phyloP scores from a whole-genome alignment of 2,329 filamentous ascomycete species.

The Apiospora marii region DNA sequence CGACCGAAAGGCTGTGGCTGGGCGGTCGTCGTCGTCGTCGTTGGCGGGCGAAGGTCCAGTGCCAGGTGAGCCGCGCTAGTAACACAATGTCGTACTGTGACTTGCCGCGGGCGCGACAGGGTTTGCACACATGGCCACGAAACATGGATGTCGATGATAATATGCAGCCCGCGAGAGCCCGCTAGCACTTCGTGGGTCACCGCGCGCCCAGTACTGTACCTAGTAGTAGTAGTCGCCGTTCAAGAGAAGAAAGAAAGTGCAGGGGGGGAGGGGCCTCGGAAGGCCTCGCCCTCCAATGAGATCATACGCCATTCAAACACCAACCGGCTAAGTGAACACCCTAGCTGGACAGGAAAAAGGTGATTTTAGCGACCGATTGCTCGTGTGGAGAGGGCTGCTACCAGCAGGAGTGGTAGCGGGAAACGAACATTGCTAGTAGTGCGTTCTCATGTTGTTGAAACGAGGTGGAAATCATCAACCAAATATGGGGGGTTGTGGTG shows the following conservation, averaged over 20 bases:
- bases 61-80: not conserved
- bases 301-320: not conserved
- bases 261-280: too few relatives aligned
- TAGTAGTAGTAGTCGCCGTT: not conserved
- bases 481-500: not conserved
- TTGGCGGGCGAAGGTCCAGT: not conserved
- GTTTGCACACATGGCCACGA: conserved; percentile 3
- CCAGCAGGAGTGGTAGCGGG: not conserved
- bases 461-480: not conserved
- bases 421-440: not conserved
- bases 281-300: not conserved
- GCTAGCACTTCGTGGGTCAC: too few relatives aligned
- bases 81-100: conserved; percentile 10
- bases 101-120: conserved; percentile 9
- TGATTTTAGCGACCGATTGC: not conserved
- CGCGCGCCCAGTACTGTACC: too few relatives aligned
- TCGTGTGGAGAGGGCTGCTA: not conserved
- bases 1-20: not conserved
- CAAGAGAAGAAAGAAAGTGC: not conserved
- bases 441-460: not conserved
- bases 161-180: conserved; percentile 8
- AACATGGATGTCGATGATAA: conserved; percentile 20
- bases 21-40: not conserved
- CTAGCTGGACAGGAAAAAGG: not conserved
- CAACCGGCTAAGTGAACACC: not conserved